phyloP scores from a whole-genome alignment of 805 yeast species.

The Huiozyma naganishii region DNA sequence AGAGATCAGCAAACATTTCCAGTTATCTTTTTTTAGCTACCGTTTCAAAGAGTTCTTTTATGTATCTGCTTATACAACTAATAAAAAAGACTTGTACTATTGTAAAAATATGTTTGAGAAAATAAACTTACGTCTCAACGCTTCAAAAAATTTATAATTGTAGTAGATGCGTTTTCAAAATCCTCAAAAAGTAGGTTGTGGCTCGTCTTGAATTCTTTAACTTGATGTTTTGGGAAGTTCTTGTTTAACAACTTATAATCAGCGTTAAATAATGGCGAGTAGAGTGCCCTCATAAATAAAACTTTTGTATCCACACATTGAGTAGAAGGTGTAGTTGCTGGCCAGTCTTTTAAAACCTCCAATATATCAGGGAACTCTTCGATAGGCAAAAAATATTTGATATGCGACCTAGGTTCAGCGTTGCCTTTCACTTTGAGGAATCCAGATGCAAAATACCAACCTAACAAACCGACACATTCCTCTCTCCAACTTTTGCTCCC shows the following conservation, averaged over 20 bases:
- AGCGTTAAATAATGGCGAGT: conserved; percentile 33
- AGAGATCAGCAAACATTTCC: not conserved
- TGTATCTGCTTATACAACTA: conserved; percentile 1
- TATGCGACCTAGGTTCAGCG: conserved; percentile 7
- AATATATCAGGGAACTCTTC: conserved; percentile 19
- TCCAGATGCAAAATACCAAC: conserved; percentile 23
- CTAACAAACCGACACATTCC: conserved; percentile 12
- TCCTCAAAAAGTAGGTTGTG: conserved; percentile 24
- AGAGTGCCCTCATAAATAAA: conserved; percentile 34
- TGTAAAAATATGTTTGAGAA: not conserved
- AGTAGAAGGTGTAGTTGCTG: conserved; percentile 2
- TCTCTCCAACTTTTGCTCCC: conserved; percentile 18
- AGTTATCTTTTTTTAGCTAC: not conserved
- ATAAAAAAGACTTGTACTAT: not conserved
- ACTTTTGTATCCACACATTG: conserved; percentile 24
- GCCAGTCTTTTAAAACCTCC: conserved; percentile 17
- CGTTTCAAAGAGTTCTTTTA: not conserved
- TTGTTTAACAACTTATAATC: conserved; percentile 15
- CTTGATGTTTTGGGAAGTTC: conserved; percentile 17
- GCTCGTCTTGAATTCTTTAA: conserved; percentile 22
- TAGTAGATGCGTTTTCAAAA: conserved; percentile 11
- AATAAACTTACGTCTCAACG: not conserved
- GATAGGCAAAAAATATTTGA: conserved; percentile 15
- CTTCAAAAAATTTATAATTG: conserved; percentile 14
- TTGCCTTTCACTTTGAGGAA: conserved; percentile 17